phyloP scores from a whole-genome alignment of 2,329 filamentous ascomycete species.

The Fusarium sp. region DNA sequence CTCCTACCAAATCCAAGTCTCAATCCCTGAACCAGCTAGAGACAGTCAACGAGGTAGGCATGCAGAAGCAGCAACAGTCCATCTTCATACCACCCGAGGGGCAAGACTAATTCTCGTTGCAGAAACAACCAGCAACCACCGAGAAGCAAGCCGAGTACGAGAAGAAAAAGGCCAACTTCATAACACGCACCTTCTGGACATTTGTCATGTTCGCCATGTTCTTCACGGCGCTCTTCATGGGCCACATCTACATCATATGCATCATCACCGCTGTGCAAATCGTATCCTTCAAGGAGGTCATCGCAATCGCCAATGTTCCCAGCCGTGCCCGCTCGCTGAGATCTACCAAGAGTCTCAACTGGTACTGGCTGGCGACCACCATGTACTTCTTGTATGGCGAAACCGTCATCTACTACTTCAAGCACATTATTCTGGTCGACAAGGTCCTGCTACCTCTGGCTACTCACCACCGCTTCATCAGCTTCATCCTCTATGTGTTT shows the following conservation, averaged over 20 bases:
- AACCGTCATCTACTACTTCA: constrained; percentile 99
- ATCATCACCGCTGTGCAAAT: constrained; percentile 95
- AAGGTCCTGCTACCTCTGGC: constrained; percentile 91
- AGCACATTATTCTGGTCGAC: constrained; percentile 96
- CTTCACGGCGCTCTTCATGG: constrained; percentile 91
- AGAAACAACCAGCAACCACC: constrained; percentile 56
- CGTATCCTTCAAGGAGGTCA: constrained; percentile 98
- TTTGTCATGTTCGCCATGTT: constrained; percentile 96
- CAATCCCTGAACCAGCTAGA: constrained; percentile 45
- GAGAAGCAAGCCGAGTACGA: constrained; percentile 76
- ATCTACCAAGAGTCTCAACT: constrained; percentile 96
- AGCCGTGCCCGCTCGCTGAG: constrained; percentile 89
- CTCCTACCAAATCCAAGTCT: constrained; percentile 45
- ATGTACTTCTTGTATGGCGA: constrained; percentile 99
- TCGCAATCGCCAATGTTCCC: constrained; percentile 94
- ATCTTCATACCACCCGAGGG: background rate
- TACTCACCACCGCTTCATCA: constrained; percentile 98
- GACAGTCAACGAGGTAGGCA: constrained; percentile 50
- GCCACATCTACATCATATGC: constrained; percentile 95
- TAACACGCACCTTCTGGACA: constrained; percentile 96
- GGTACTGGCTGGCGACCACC: constrained; percentile 98
- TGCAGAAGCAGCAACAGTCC: background rate
- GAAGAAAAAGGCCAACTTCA: constrained; percentile 98
- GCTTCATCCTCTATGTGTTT: constrained; percentile 97
- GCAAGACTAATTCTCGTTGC: background rate